Percentiles rank a stretch among this genome's conserved stretches.
These are phyloP conservation scores for Metrosideros polymorpha DNA, from an alignment of 441 rosid species.

Conservation along the genomic window DNA sequence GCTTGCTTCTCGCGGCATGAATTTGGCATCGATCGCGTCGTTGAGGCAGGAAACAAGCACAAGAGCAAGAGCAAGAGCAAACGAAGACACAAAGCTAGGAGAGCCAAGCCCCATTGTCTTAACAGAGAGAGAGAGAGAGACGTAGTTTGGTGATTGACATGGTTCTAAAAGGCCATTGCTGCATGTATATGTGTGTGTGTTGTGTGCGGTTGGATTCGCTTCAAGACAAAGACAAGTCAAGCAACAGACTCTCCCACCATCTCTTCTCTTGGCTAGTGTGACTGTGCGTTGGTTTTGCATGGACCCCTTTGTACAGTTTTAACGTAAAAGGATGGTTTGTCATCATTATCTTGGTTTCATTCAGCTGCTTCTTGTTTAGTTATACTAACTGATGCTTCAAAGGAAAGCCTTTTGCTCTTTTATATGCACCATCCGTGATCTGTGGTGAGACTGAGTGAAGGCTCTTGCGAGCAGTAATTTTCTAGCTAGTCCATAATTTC, in stretches of 20 bases:
- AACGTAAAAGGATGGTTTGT: neutral
- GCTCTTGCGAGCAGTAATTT: neutral
- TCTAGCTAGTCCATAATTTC: fast-evolving
- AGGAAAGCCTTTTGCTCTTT: neutral
- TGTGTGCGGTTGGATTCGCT: neutral
- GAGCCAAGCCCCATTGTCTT: slow-evolving; percentile 1
- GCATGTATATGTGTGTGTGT: neutral
- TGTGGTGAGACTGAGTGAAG: neutral
- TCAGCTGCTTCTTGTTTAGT: neutral
- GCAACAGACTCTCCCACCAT: neutral
- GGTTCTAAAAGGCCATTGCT: neutral
- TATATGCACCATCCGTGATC: neutral
- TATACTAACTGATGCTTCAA: neutral
- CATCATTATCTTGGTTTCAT: neutral
- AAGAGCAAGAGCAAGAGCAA: neutral
- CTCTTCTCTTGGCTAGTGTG: neutral
- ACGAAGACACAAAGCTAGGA: neutral
- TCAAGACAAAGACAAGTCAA: slow-evolving; percentile 4
- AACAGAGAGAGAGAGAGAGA: neutral
- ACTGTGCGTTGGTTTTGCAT: neutral
- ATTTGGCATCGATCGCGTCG: neutral
- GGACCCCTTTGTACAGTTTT: neutral
- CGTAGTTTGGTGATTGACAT: neutral
- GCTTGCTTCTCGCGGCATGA: neutral
- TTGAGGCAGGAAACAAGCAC: neutral